Evolutionary conservation across 805 yeast species (phyloP), one percentile per base, ranked within the genome.

Genomic region (Helenozyma rhizophorensis): DNA sequence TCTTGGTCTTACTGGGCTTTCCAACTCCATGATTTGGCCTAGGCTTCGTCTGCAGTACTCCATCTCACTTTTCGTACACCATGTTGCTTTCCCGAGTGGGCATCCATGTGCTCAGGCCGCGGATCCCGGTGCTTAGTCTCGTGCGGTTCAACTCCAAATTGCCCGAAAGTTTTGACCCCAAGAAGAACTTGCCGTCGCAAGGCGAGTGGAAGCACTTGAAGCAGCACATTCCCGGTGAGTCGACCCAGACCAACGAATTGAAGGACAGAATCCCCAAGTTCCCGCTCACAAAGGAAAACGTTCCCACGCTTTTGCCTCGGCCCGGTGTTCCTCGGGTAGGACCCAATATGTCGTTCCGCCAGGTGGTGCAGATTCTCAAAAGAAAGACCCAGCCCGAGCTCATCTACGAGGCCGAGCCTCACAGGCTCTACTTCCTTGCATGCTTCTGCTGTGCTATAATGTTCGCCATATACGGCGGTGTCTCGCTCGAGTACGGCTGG

Each of bases 341-440:
- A 1, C 68, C 71, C 23, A 52, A 61, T 32, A 58, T 73, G 50
- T 65, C 77, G 4, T 72, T 86, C 43, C 60, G 75, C 6, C 80
- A 80, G 51, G 78, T 86, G 60, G 62, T 81, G 46, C 70, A 71
- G 36, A 68, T 74, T 9, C 60, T 85, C 39, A 64, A 70, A 38
- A 60, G 62, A 24, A 75, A 79, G 45, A 60, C 58, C 9, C 69
- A 72, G 29, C 90, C 90, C 1, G 94, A 84, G 49, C 62, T 85
- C 33, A 69, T 85, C 27, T 86, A 85, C 57, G 90, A 84, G 63
- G 77, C 88, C 16, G 95, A 86, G 57, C 84, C 93, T 0, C 95
- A 86, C 52, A 65, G 83, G 36, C 64, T 83, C 21, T 86, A 84
- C 55, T 85, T 84, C 54, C 61, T 83, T 9, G 72, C 77, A 14